Conservation (phyloP, 176 grass and related monocot genomes). For the Eragrostis nindensis region DNA sequence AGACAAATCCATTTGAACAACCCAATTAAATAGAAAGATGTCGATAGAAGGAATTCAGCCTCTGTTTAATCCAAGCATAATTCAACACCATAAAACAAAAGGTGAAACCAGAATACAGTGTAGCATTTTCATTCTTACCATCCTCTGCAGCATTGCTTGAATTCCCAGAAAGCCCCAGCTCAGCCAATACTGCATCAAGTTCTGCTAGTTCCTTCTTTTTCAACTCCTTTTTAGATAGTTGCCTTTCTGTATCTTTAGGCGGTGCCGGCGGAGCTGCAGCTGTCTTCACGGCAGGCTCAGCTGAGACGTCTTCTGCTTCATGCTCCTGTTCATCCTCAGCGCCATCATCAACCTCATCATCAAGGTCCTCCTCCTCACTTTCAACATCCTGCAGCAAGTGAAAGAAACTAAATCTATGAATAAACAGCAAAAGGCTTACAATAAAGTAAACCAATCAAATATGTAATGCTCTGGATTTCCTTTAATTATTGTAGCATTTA, state of each 20-base stretch:
- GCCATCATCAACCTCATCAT: slow-evolving; percentile 77
- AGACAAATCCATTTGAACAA: neutral
- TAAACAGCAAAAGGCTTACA: neutral
- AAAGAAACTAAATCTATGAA: slow-evolving; percentile 42
- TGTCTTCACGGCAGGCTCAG: slow-evolving; percentile 51
- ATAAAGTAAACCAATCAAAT: slow-evolving; percentile 3
- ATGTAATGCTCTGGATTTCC: neutral
- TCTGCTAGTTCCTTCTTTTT: slow-evolving; percentile 98
- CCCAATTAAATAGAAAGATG: neutral
- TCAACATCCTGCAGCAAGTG: slow-evolving; percentile 72
- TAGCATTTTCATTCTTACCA: slow-evolving; percentile 41
- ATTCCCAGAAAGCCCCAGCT: slow-evolving; percentile 77
- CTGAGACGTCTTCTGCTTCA: slow-evolving; percentile 46
- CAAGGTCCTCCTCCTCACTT: slow-evolving; percentile 86
- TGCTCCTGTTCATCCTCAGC: slow-evolving; percentile 70
- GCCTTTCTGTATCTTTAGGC: slow-evolving; percentile 89
- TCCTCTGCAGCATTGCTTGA: slow-evolving; percentile 49
- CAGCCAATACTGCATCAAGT: slow-evolving; percentile 92
- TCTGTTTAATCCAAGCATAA: neutral
- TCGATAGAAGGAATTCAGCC: neutral
- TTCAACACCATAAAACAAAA: neutral
- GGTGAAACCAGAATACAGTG: neutral
- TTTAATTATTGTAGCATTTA: neutral
- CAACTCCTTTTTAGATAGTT: slow-evolving; percentile 96
- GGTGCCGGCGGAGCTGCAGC: slow-evolving; percentile 42